A percentile compares a stretch with the other conserved stretches of the same genome.
Conservation (phyloP, 2,329 filamentous ascomycete species). For the Colletotrichum godetiae region DNA sequence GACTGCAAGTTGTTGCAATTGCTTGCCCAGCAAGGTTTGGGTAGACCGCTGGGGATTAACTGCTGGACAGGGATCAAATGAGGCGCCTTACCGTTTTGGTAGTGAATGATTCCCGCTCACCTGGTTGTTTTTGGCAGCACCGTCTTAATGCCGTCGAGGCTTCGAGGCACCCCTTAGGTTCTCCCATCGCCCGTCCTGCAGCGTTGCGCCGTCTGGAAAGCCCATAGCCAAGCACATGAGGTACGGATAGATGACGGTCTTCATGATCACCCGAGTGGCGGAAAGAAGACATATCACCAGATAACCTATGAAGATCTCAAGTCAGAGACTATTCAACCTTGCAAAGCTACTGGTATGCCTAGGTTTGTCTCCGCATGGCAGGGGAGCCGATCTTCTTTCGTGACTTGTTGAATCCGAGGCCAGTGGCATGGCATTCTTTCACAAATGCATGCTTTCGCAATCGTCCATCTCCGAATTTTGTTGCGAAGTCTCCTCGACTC, state of each 20-base stretch:
- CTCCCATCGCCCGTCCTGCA: neutral
- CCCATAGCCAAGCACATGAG: neutral
- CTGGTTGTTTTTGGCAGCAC: neutral
- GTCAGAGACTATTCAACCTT: neutral
- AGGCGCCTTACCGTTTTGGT: conserved; percentile 7
- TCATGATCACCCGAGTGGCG: neutral
- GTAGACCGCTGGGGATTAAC: no score
- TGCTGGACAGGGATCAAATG: no score
- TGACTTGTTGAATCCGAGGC: neutral
- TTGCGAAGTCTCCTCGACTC: neutral
- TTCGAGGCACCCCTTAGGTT: no score
- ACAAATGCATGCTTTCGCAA: conserved; percentile 29
- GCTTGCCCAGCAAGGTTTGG: no score
- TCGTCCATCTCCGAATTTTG: conserved; percentile 5
- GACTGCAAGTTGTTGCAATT: no score
- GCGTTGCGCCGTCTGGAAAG: neutral
- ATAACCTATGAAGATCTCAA: neutral
- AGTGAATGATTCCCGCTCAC: neutral
- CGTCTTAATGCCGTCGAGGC: neutral
- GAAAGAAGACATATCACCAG: neutral
- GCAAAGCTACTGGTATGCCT: neutral
- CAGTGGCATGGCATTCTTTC: conserved; percentile 25
- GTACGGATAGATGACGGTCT: neutral
- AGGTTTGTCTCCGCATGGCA: neutral
- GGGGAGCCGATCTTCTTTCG: neutral